A percentile compares a stretch with the other conserved stretches of the same genome.
These are phyloP conservation scores for Copromyces sp. DNA, from an alignment of 495 filamentous ascomycete species.

Conservation along the genomic window DNA sequence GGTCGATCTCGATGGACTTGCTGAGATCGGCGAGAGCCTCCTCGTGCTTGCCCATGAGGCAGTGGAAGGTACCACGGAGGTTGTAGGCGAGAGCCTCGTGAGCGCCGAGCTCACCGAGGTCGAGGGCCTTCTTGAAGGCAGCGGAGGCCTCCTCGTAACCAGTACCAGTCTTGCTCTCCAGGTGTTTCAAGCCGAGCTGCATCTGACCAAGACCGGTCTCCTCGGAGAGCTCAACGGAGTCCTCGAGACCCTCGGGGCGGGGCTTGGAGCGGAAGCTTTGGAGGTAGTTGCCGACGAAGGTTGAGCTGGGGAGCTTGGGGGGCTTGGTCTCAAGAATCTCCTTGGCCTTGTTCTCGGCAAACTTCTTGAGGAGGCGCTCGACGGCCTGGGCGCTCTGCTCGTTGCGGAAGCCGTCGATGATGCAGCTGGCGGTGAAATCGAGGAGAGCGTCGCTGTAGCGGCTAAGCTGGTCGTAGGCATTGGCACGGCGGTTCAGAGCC, in stretches of 20 bases:
- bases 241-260: slow-evolving; percentile 73
- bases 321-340: slow-evolving; percentile 64
- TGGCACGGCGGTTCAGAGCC: slow-evolving; percentile 89
- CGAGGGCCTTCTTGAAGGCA: slow-evolving; percentile 80
- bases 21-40: slow-evolving; percentile 74
- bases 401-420: slow-evolving; percentile 93
- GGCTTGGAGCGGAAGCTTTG: slow-evolving; percentile 85
- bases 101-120: slow-evolving; percentile 63
- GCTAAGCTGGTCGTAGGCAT: slow-evolving; percentile 86
- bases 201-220: slow-evolving; percentile 76
- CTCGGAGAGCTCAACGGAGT: slow-evolving; percentile 62
- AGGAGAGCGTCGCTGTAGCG: slow-evolving; percentile 90
- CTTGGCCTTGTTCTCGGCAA: slow-evolving; percentile 86
- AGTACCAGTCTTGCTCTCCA: slow-evolving; percentile 77
- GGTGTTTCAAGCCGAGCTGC: slow-evolving; percentile 65
- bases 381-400: slow-evolving; percentile 79
- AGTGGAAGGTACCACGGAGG: slow-evolving; percentile 90
- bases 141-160: slow-evolving; percentile 78
- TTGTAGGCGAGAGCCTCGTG: slow-evolving; percentile 89
- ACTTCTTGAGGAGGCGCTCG: slow-evolving; percentile 91
- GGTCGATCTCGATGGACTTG: slow-evolving; percentile 84
- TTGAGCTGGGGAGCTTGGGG: slow-evolving; percentile 76
- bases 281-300: slow-evolving; percentile 96
- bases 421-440: slow-evolving; percentile 97
- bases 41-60: slow-evolving; percentile 77